Evolutionary conservation across 2,329 filamentous ascomycete genomes (phyloP).

Genomic region (Aspergillus flavus): DNA sequence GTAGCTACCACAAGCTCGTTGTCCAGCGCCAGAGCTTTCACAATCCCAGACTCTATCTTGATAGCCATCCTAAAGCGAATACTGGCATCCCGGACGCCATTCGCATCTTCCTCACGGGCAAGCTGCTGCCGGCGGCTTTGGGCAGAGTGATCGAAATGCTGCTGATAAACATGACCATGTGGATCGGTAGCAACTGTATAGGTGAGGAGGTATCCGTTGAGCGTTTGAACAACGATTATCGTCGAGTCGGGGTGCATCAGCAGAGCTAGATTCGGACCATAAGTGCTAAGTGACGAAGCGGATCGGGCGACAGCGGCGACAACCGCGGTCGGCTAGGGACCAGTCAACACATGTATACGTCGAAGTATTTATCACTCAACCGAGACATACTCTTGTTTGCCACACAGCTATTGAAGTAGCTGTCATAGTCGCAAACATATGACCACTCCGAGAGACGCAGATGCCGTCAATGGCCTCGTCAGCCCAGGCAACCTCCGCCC

Average conservation of each 20-base stretch:
- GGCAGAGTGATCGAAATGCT: constrained; percentile 64
- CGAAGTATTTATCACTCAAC: constrained; percentile 8
- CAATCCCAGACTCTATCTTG: constrained; percentile 94
- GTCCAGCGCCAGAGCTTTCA: constrained; percentile 82
- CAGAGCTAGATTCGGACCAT: constrained; percentile 82
- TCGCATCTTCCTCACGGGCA: constrained; percentile 70
- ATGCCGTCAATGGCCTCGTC: constrained; percentile 73
- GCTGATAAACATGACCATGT: constrained; percentile 80
- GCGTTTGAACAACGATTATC: constrained; percentile 88
- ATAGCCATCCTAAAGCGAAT: constrained; percentile 97
- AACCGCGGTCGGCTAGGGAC: constrained; percentile 76
- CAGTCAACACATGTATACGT: constrained; percentile 31
- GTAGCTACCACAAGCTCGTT: constrained; percentile 93
- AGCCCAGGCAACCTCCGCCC: constrained; percentile 43
- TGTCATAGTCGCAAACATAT: constrained; percentile 86
- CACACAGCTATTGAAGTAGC: constrained; percentile 85
- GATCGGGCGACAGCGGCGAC: constrained; percentile 85
- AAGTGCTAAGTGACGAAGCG: constrained; percentile 73
- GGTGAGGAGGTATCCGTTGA: constrained; percentile 84
- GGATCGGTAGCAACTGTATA: constrained; percentile 88
- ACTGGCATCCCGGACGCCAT: constrained; percentile 81
- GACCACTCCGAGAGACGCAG: constrained; percentile 75
- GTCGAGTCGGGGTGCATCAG: constrained; percentile 88
- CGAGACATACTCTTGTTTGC: constrained; percentile 78
- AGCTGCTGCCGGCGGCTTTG: constrained; percentile 50